Percentiles rank a stretch among this genome's conserved stretches.
phyloP scores from a whole-genome alignment of 2,329 filamentous ascomycete species.

The Colletotrichum chrysophilum region DNA sequence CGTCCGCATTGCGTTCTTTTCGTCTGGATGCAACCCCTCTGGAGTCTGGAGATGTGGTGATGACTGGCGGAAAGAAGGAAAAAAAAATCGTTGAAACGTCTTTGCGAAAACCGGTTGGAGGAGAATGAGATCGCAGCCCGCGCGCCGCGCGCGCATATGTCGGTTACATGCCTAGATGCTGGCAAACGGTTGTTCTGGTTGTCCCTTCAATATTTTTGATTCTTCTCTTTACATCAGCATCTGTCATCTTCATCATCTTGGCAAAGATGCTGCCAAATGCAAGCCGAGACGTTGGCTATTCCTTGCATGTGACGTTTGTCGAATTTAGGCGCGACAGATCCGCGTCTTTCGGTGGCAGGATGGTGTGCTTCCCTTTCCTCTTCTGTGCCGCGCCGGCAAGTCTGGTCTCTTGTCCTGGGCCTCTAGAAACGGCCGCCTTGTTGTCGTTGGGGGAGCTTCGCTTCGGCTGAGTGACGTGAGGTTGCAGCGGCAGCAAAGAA shows the following conservation, averaged over 20 bases:
- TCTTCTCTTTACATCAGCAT: constrained; percentile 17
- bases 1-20: not conserved
- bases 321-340: constrained; percentile 9
- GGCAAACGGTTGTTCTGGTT: not conserved
- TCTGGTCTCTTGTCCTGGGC: not conserved
- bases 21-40: not conserved
- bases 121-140: not conserved
- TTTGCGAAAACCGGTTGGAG: not conserved
- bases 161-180: not conserved
- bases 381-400: not conserved
- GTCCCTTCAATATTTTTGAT: not conserved
- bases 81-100: not conserved
- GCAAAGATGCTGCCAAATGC: not conserved
- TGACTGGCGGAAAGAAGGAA: not conserved
- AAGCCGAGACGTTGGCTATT: not conserved
- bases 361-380: not conserved
- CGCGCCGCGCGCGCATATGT: not conserved
- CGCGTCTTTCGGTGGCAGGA: not conserved
- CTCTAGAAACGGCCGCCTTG: not conserved
- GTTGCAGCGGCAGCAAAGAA: not conserved
- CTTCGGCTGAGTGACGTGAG: constrained; percentile 7
- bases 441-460: not conserved
- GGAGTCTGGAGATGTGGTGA: not conserved
- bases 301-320: not conserved
- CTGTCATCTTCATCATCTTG: constrained; percentile 1